A percentile compares a stretch with the other conserved stretches of the same genome.
These are phyloP conservation scores for Claviceps maximensis DNA, from an alignment of 2,329 filamentous ascomycete genomes.

Conservation along the genomic window DNA sequence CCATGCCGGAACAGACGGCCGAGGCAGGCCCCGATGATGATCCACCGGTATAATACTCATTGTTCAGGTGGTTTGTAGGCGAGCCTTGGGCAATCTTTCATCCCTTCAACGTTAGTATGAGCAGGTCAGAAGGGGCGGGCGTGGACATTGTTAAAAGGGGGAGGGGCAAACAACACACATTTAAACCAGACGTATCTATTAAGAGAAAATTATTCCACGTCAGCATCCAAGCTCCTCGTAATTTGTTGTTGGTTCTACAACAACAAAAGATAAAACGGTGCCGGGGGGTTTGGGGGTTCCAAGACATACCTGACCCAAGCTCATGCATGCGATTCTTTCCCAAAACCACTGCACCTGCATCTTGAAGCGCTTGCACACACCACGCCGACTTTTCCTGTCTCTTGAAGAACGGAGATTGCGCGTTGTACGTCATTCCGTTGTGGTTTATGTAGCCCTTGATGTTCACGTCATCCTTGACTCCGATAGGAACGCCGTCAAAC, in stretches of 20 bases:
- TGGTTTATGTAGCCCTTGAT: constrained; percentile 57
- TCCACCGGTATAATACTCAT: constrained; percentile 64
- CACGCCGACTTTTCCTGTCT: constrained; percentile 46
- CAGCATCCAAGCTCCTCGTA: not conserved
- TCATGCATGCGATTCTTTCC: constrained; percentile 75
- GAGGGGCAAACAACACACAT: constrained; percentile 27
- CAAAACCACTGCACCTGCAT: constrained; percentile 61
- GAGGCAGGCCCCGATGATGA: constrained; percentile 69
- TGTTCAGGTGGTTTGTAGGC: constrained; percentile 65
- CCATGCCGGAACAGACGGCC: constrained; percentile 52
- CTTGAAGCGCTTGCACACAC: constrained; percentile 58
- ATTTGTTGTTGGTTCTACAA: not conserved
- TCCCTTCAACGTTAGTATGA: constrained; percentile 20
- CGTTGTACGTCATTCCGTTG: constrained; percentile 49
- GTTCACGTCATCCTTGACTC: constrained; percentile 70
- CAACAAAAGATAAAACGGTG: too few relatives aligned
- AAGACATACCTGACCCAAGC: constrained; percentile 49
- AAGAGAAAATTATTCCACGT: not conserved
- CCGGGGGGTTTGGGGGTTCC: too few relatives aligned
- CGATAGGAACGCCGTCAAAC: constrained; percentile 71
- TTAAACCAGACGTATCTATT: constrained; percentile 68
- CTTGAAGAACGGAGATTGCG: constrained; percentile 36
- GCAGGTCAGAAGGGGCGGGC: not conserved
- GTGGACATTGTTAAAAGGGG: too few relatives aligned
- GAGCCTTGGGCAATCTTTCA: constrained; percentile 50